Percentiles rank a stretch among this genome's conserved stretches.
Evolutionary conservation across 805 yeast genomes (phyloP).

Genomic region (Wickerhamiella hasegawae): DNA sequence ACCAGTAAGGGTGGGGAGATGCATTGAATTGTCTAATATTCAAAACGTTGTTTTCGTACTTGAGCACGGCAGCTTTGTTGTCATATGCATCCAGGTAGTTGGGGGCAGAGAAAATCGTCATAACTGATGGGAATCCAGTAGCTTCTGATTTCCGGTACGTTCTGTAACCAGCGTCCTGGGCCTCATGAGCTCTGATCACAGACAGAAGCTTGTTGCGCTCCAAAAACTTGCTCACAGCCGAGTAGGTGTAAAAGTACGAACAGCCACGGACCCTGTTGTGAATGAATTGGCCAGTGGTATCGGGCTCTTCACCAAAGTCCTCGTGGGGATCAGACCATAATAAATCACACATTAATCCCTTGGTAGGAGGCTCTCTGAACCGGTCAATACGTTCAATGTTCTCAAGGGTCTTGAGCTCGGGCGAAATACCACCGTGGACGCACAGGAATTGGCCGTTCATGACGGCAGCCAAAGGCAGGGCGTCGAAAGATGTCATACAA

Average conservation of each 20-base stretch:
- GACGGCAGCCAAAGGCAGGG: constrained; percentile 80
- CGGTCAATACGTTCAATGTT: constrained; percentile 60
- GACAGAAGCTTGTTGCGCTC: constrained; percentile 63
- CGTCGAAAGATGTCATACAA: constrained; percentile 63
- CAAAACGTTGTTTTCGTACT: constrained; percentile 83
- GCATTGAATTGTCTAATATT: constrained; percentile 87
- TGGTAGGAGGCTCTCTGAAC: constrained; percentile 83
- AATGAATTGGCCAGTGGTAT: constrained; percentile 28
- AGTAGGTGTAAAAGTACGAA: constrained; percentile 75
- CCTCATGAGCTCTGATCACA: constrained; percentile 92
- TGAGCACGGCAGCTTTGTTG: constrained; percentile 88
- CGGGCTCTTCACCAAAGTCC: constrained; percentile 51
- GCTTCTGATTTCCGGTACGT: constrained; percentile 77
- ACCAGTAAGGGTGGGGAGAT: constrained; percentile 91
- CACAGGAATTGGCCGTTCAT: constrained; percentile 91
- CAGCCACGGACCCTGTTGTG: constrained; percentile 78
- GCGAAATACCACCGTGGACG: constrained; percentile 92
- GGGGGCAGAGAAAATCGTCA: constrained; percentile 91
- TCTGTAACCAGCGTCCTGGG: constrained; percentile 93
- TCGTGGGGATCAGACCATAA: constrained; percentile 96
- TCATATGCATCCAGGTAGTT: constrained; percentile 84
- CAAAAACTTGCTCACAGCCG: constrained; percentile 65
- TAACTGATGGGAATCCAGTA: constrained; percentile 76
- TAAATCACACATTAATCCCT: constrained; percentile 86
- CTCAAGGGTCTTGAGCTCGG: constrained; percentile 53